Percentiles rank a stretch among this genome's conserved stretches.
phyloP scores from a whole-genome alignment of 2,329 filamentous ascomycete species.

The Alternaria sp. region DNA sequence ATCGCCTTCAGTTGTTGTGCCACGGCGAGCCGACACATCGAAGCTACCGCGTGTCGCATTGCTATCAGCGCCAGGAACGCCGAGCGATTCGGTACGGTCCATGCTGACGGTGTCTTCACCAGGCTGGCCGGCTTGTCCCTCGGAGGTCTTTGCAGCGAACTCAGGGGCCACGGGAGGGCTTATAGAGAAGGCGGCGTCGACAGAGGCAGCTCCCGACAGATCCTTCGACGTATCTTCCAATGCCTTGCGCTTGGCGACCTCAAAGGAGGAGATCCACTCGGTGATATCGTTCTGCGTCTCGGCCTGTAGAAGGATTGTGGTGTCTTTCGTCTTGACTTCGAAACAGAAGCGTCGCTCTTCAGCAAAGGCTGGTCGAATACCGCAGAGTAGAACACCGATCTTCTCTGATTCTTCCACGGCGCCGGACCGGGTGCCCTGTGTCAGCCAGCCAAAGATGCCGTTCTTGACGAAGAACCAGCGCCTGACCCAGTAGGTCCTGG shows the following conservation, averaged over 20 bases:
- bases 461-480: conserved; percentile 97
- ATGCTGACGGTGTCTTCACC: conserved; percentile 60
- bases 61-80: conserved; percentile 65
- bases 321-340: conserved; percentile 97
- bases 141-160: conserved; percentile 80
- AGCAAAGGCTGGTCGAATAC: conserved; percentile 84
- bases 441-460: conserved; percentile 93
- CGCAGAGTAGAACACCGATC: conserved; percentile 93
- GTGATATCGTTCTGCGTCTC: conserved; percentile 92
- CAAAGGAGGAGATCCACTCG: conserved; percentile 92
- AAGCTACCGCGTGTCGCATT: conserved; percentile 70
- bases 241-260: conserved; percentile 90
- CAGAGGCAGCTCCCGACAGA: conserved; percentile 53
- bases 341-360: conserved; percentile 97
- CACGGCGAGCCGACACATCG: conserved; percentile 65
- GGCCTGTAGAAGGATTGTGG: conserved; percentile 85
- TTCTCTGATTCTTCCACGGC: conserved; percentile 96
- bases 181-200: conserved; percentile 86
- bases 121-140: conserved; percentile 64
- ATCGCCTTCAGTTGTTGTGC: conserved; percentile 69
- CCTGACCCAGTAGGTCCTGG: conserved; percentile 85
- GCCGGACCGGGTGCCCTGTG: conserved; percentile 77
- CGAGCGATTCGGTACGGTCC: conserved; percentile 70
- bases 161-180: conserved; percentile 86
- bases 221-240: conserved; percentile 73